Evolutionary conservation across 352 stramenopile genomes (phyloP).

Genomic region (Phytophthora crassamura): DNA sequence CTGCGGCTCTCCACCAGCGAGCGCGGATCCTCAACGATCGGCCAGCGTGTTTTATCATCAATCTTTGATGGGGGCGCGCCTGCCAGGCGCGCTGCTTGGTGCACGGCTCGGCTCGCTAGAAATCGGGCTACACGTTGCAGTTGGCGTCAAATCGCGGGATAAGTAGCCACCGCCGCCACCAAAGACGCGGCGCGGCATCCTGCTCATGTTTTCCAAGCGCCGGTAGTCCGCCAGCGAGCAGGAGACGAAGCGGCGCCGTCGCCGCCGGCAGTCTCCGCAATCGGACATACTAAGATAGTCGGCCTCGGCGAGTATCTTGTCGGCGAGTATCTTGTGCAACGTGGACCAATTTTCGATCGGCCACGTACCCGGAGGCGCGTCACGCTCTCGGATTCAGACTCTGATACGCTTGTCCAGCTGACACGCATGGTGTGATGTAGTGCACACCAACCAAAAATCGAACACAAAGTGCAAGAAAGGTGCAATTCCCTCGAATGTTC

Average conservation of each 20-base stretch:
- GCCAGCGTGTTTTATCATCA: slow-evolving; percentile 14
- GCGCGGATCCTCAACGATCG: slow-evolving; percentile 17
- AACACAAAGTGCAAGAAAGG: slow-evolving; percentile 13
- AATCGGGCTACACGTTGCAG: slow-evolving; percentile 26
- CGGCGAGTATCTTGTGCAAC: no score
- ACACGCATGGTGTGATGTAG: slow-evolving; percentile 25
- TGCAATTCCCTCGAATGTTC: neutral
- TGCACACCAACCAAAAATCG: slow-evolving; percentile 17
- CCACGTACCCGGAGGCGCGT: no score
- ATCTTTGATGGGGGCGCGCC: no score
- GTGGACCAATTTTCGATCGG: no score
- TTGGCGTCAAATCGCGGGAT: slow-evolving; percentile 35
- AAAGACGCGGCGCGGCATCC: slow-evolving; percentile 28
- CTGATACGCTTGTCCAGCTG: no score
- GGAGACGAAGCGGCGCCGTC: neutral
- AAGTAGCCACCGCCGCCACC: slow-evolving; percentile 27
- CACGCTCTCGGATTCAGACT: no score
- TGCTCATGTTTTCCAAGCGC: slow-evolving; percentile 27
- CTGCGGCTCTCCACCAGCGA: slow-evolving; percentile 1
- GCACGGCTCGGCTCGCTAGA: slow-evolving; percentile 13
- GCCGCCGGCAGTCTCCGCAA: no score
- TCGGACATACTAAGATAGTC: no score
- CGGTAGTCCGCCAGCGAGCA: neutral
- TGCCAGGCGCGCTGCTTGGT: slow-evolving; percentile 16
- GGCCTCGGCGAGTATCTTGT: no score